Evolutionary conservation across 495 filamentous ascomycete genomes (phyloP).

Genomic region (Penicillium maclennaniae): DNA sequence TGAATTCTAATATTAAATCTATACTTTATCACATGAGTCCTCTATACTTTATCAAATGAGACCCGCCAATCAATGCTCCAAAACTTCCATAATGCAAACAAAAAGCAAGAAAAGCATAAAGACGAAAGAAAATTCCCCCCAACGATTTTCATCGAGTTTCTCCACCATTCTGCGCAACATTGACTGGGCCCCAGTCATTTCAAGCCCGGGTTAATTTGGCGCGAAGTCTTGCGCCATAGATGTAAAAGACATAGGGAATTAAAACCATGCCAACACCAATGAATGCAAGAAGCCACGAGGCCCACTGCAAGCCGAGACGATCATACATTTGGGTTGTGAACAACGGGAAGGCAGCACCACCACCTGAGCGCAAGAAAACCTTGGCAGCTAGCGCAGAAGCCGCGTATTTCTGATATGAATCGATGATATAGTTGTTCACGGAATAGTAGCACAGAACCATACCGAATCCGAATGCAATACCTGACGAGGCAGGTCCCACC

Average conservation of each 20-base stretch:
- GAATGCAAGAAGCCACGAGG: conserved; percentile 52
- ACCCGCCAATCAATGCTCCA: background rate
- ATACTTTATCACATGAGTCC: background rate
- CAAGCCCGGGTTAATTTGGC: conserved; percentile 17
- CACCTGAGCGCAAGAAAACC: conserved; percentile 30
- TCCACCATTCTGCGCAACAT: background rate
- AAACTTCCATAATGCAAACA: background rate
- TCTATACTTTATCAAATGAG: background rate
- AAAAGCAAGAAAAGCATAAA: background rate
- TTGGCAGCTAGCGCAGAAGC: conserved; percentile 35
- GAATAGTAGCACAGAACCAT: conserved; percentile 65
- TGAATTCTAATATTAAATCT: background rate
- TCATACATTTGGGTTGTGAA: conserved; percentile 52
- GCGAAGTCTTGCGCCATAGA: conserved; percentile 23
- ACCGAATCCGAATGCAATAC: conserved; percentile 63
- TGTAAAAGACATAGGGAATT: conserved; percentile 42
- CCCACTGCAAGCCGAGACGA: conserved; percentile 52
- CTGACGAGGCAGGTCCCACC: conserved; percentile 57
- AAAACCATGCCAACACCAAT: conserved; percentile 48
- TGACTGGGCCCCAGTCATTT: background rate
- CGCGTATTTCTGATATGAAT: conserved; percentile 52
- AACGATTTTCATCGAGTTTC: background rate
- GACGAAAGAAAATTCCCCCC: background rate
- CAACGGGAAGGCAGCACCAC: conserved; percentile 43
- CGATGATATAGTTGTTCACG: conserved; percentile 68